Conservation (phyloP, 2,329 filamentous ascomycete genomes). For the Exserohilum turcica region DNA sequence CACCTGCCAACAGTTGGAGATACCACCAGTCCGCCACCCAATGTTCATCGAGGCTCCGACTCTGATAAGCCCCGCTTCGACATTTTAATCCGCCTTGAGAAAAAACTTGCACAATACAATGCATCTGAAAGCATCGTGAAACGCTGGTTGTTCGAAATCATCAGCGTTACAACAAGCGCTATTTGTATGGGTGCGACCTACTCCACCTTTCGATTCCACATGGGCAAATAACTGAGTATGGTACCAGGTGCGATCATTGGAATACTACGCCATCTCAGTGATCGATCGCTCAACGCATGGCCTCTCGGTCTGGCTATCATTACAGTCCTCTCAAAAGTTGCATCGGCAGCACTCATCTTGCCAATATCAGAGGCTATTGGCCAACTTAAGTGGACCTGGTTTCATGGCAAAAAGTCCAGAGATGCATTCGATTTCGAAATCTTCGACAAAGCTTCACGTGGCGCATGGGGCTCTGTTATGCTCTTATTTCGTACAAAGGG, state of each 20-base stretch:
- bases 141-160: conserved; percentile 39
- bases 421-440: conserved; percentile 38
- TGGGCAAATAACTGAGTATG: background rate
- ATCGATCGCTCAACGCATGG: conserved; percentile 38
- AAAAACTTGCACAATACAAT: conserved; percentile 31
- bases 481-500: conserved; percentile 27
- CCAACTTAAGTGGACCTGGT: conserved; percentile 43
- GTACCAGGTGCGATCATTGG: conserved; percentile 34
- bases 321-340: conserved; percentile 32
- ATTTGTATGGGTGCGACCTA: conserved; percentile 31
- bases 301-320: conserved; percentile 30
- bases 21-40: background rate
- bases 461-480: conserved; percentile 28
- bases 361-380: conserved; percentile 38
- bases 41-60: background rate
- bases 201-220: background rate
- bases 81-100: conserved; percentile 27
- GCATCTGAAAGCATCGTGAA: conserved; percentile 22
- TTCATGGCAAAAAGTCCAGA: conserved; percentile 19
- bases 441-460: conserved; percentile 38
- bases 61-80: conserved; percentile 14
- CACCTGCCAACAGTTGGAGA: background rate
- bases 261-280: conserved; percentile 37
- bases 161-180: conserved; percentile 36
- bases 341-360: conserved; percentile 31